phyloP scores from a whole-genome alignment of 495 filamentous ascomycete genomes.

The Schizothecium vesticola region DNA sequence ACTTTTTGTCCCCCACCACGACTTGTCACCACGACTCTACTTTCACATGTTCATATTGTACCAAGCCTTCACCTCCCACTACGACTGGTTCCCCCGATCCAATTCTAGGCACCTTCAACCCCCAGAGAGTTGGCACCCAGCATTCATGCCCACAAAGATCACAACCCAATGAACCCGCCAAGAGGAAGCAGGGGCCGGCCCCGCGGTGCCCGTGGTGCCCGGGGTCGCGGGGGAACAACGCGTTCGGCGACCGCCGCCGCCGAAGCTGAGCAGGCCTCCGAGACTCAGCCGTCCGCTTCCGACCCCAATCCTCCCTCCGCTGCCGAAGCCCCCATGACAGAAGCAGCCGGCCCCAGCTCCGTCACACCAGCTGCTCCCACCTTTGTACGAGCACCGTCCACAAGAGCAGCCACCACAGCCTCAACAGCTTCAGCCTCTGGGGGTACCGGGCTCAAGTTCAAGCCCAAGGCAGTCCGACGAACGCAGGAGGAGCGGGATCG shows the following conservation, averaged over 20 bases:
- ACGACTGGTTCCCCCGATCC: not conserved
- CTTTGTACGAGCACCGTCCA: not conserved
- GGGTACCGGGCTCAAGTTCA: constrained; percentile 27
- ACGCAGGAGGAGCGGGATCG: constrained; percentile 38
- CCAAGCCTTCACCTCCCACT: not conserved
- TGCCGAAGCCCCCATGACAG: not conserved
- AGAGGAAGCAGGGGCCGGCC: constrained; percentile 5
- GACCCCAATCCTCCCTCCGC: not conserved
- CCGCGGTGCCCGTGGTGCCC: constrained; percentile 4
- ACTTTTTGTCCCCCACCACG: constrained; percentile 14
- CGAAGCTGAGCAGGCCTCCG: constrained; percentile 3
- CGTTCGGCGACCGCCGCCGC: constrained; percentile 11
- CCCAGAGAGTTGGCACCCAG: not conserved
- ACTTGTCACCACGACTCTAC: not conserved
- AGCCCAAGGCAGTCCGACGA: constrained; percentile 39
- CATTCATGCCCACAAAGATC: not conserved
- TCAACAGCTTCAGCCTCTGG: not conserved
- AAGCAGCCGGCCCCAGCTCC: not conserved
- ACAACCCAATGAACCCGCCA: constrained; percentile 10
- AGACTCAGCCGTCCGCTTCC: constrained; percentile 6
- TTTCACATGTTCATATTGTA: not conserved
- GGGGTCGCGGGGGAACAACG: constrained; percentile 5
- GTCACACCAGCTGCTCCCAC: not conserved
- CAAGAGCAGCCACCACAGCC: constrained; percentile 2
- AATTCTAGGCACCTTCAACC: not conserved